These are phyloP conservation scores for Pseudogymnoascus sp. DNA, from an alignment of 2,329 filamentous ascomycete genomes.

Conservation along the genomic window DNA sequence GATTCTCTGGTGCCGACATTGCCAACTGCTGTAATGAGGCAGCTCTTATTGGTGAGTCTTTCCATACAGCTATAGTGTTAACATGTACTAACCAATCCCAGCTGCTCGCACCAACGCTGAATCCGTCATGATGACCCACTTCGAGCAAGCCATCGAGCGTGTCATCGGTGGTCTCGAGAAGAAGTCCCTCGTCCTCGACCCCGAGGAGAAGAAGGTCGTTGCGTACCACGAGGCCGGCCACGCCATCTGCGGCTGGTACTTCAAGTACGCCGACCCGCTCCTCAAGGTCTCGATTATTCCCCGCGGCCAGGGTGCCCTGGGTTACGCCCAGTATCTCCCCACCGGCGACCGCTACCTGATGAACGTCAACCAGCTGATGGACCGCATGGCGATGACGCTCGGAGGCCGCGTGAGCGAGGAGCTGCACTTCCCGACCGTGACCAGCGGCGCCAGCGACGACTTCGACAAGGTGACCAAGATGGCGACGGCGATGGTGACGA, in stretches of 20 bases:
- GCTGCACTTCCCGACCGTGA: slow-evolving; percentile 93
- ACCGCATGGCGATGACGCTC: slow-evolving; percentile 99
- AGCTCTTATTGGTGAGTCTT: slow-evolving; percentile 74
- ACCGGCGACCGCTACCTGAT: slow-evolving; percentile 87
- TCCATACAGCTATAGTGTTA: neutral
- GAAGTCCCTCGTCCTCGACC: slow-evolving; percentile 88
- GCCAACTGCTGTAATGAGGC: slow-evolving; percentile 98
- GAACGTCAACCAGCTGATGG: slow-evolving; percentile 93
- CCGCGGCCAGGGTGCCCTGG: slow-evolving; percentile 83
- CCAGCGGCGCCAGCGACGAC: slow-evolving; percentile 88
- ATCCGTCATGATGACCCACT: slow-evolving; percentile 78
- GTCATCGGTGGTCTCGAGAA: slow-evolving; percentile 95
- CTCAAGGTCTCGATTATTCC: slow-evolving; percentile 99
- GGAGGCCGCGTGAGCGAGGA: slow-evolving; percentile 93
- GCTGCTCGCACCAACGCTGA: slow-evolving; percentile 77
- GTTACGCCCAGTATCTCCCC: slow-evolving; percentile 96
- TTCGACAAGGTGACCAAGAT: slow-evolving; percentile 97
- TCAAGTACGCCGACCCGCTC: slow-evolving; percentile 90
- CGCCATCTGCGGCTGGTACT: slow-evolving; percentile 97
- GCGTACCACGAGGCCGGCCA: slow-evolving; percentile 98
- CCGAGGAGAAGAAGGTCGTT: slow-evolving; percentile 89
- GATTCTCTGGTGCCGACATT: slow-evolving; percentile 96
- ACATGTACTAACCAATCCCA: slow-evolving; percentile 39
- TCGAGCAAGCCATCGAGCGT: slow-evolving; percentile 95
- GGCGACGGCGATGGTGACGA: slow-evolving; percentile 97